Evolutionary conservation across 306 rosid genomes (phyloP).

Genomic region (Quercus engelmannii): DNA sequence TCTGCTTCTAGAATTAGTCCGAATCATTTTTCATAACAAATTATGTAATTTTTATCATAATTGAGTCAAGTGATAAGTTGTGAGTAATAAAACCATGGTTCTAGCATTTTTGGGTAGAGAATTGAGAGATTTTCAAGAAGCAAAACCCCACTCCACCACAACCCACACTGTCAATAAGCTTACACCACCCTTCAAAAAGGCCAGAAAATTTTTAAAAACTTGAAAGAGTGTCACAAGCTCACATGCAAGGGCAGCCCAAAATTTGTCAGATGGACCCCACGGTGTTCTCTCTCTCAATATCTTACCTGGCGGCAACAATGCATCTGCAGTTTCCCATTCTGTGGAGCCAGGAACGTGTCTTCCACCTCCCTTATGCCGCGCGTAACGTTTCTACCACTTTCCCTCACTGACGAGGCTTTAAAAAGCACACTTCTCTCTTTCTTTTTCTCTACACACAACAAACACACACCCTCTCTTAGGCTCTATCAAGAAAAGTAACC

Average conservation of each 20-base stretch:
- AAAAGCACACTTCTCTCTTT: too few species aligned
- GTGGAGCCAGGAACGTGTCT: not conserved
- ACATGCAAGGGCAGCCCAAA: not conserved
- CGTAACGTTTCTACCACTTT: not conserved
- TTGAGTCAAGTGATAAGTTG: accelerated
- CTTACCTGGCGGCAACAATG: not conserved
- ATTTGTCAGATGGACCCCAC: not conserved
- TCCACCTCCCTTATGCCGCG: not conserved
- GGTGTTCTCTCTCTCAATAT: not conserved
- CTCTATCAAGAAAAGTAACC: too few species aligned
- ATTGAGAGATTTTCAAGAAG: not conserved
- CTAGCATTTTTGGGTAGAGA: too few species aligned
- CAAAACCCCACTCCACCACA: not conserved
- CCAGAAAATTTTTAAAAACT: not conserved
- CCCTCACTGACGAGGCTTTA: too few species aligned
- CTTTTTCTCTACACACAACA: too few species aligned
- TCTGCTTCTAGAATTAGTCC: too few species aligned
- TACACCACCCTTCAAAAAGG: not conserved
- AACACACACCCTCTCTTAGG: too few species aligned
- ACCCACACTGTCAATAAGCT: not conserved
- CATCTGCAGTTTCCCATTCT: too few species aligned
- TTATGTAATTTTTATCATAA: too few species aligned
- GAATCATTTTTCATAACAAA: too few species aligned
- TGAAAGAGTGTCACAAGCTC: not conserved
- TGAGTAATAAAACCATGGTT: too few species aligned